A percentile compares a stretch with the other conserved stretches of the same genome.
Evolutionary conservation across 2,329 filamentous ascomycete species (phyloP).

Genomic region (Fusarium sacchari): DNA sequence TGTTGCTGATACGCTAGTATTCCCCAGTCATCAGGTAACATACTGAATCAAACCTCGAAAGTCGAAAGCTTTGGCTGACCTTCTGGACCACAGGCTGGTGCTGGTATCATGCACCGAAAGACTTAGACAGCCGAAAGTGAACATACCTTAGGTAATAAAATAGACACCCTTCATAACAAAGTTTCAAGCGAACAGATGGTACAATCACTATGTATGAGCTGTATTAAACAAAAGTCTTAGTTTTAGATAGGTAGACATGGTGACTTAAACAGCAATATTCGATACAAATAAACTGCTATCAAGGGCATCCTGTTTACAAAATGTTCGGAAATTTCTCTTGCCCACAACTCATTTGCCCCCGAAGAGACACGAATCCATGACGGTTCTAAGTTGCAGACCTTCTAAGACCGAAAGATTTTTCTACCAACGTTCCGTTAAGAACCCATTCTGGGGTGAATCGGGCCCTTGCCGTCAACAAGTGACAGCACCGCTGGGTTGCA

Average conservation of each 20-base stretch:
- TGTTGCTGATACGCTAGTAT: slow-evolving; percentile 86
- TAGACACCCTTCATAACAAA: not conserved
- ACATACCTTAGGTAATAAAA: no score
- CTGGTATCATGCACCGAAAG: slow-evolving; percentile 48
- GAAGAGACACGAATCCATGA: slow-evolving; percentile 41
- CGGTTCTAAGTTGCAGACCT: slow-evolving; percentile 49
- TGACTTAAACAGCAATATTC: not conserved
- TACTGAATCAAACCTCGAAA: not conserved
- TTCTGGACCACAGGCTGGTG: slow-evolving; percentile 43
- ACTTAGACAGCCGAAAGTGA: not conserved
- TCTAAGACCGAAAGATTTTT: slow-evolving; percentile 55
- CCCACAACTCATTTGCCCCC: slow-evolving; percentile 49
- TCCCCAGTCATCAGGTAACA: slow-evolving; percentile 85
- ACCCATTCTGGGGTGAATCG: slow-evolving; percentile 73
- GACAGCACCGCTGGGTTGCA: slow-evolving; percentile 76
- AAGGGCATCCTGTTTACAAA: not conserved
- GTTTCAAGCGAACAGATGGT: not conserved
- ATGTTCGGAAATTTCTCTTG: slow-evolving; percentile 58
- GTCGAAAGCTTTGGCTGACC: slow-evolving; percentile 4
- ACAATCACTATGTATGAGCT: not conserved
- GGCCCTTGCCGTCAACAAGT: slow-evolving; percentile 76
- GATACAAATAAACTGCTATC: not conserved
- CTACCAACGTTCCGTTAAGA: slow-evolving; percentile 88
- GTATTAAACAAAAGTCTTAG: not conserved
- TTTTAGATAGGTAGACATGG: not conserved